A percentile compares a stretch with the other conserved stretches of the same genome.
Evolutionary conservation across 2,329 filamentous ascomycete species (phyloP).

Genomic region (Fusarium mexicanum): DNA sequence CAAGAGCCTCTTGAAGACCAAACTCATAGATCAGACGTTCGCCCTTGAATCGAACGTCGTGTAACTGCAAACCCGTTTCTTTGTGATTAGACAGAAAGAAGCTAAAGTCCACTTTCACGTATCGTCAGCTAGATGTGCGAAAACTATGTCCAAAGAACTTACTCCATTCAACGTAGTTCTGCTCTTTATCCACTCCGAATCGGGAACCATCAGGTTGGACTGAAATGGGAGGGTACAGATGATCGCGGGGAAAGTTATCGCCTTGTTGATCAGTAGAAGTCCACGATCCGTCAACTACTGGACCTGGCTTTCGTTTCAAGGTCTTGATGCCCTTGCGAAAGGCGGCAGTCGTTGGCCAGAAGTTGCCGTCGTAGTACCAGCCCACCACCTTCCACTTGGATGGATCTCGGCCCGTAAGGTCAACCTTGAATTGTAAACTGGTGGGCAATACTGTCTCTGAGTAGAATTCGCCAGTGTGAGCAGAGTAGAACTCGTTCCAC

Average conservation of each 20-base stretch:
- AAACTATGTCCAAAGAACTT: background rate
- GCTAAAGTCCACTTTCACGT: constrained; percentile 50
- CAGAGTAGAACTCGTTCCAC: constrained; percentile 59
- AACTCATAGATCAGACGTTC: constrained; percentile 65
- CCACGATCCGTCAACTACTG: constrained; percentile 17
- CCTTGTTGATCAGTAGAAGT: constrained; percentile 22
- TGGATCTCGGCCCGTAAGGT: constrained; percentile 62
- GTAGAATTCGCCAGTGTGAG: constrained; percentile 43
- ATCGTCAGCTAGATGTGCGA: background rate
- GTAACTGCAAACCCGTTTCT: constrained; percentile 60
- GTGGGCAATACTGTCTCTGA: constrained; percentile 59
- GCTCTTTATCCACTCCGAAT: constrained; percentile 13
- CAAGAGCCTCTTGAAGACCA: constrained; percentile 63
- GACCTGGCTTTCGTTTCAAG: background rate
- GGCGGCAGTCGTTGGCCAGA: constrained; percentile 59
- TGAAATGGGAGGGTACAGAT: constrained; percentile 3
- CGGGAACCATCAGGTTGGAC: constrained; percentile 19
- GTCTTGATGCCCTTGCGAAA: background rate
- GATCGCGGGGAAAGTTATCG: background rate
- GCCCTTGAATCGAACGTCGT: constrained; percentile 64
- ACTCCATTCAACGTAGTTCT: constrained; percentile 32
- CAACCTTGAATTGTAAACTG: constrained; percentile 54
- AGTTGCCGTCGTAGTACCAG: constrained; percentile 65
- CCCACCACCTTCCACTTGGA: constrained; percentile 60
- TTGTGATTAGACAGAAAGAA: constrained; percentile 63